Percentiles rank a stretch among this genome's conserved stretches.
Conservation (phyloP, 2,329 filamentous ascomycete genomes). For the Nothophaeocryptopus gaeumannii region DNA sequence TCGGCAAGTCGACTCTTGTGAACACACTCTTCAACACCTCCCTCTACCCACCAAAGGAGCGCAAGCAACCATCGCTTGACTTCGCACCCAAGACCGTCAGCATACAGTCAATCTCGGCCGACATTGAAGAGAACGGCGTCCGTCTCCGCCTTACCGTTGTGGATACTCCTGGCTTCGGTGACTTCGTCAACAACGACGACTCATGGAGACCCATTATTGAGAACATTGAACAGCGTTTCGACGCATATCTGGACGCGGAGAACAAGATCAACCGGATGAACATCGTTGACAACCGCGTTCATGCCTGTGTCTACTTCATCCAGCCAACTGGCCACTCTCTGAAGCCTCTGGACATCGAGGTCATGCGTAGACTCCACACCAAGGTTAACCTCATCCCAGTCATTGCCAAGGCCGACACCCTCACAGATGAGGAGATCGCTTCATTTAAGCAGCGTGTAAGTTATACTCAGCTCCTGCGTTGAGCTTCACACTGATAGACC, state of each 20-base stretch:
- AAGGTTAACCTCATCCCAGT: constrained; percentile 99
- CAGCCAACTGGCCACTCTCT: constrained; percentile 97
- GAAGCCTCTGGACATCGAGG: constrained; percentile 97
- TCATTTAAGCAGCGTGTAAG: constrained; percentile 95
- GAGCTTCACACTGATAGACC: constrained; percentile 20
- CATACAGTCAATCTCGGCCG: constrained; percentile 54
- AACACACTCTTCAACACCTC: constrained; percentile 99
- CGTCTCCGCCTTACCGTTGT: constrained; percentile 94
- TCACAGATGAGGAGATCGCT: constrained; percentile 93
- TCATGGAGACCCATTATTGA: constrained; percentile 99
- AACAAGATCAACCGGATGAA: constrained; percentile 99
- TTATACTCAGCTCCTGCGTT: constrained; percentile 24
- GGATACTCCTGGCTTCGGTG: constrained; percentile 95
- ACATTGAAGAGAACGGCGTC: constrained; percentile 96
- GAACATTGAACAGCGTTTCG: constrained; percentile 98
- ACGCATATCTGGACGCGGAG: constrained; percentile 97
- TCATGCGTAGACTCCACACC: constrained; percentile 98
- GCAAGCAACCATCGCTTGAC: constrained; percentile 93
- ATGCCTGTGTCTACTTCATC: constrained; percentile 99
- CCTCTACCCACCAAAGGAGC: constrained; percentile 96
- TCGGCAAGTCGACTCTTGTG: constrained; percentile 98
- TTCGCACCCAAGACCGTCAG: constrained; percentile 84
- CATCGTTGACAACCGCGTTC: constrained; percentile 98
- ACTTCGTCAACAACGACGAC: constrained; percentile 99
- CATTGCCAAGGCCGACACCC: constrained; percentile 96